Conservation (phyloP, 2,329 filamentous ascomycete genomes). For the Fusarium chlamydosporum region DNA sequence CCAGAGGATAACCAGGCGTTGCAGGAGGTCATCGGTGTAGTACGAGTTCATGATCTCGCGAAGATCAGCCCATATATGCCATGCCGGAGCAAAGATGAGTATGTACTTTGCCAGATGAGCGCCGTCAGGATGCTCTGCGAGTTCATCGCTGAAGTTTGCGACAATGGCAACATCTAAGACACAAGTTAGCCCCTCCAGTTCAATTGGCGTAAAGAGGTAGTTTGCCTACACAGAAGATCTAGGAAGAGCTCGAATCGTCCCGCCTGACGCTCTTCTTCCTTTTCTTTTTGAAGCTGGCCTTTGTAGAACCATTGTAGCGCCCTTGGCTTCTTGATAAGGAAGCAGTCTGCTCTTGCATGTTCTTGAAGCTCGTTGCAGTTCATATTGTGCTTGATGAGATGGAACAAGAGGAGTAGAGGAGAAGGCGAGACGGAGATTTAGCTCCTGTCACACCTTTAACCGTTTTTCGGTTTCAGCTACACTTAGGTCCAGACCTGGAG, state of each 20-base stretch:
- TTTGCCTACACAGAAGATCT: constrained; percentile 60
- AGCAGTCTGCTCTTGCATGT: constrained; percentile 51
- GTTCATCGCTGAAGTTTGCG: constrained; percentile 65
- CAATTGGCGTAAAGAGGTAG: background rate
- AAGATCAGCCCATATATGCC: constrained; percentile 66
- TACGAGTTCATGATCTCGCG: constrained; percentile 67
- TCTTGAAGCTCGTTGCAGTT: constrained; percentile 58
- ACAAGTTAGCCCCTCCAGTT: constrained; percentile 5
- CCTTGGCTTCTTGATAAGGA: constrained; percentile 56
- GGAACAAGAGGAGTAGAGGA: background rate
- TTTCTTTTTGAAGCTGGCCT: constrained; percentile 58
- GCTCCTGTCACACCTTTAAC: constrained; percentile 9
- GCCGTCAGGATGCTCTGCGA: constrained; percentile 62
- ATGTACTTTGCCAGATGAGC: constrained; percentile 63
- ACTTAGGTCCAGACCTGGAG: constrained; percentile 17
- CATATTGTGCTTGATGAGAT: constrained; percentile 46
- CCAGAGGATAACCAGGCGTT: constrained; percentile 64
- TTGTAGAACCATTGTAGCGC: constrained; percentile 64
- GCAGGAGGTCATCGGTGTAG: constrained; percentile 65
- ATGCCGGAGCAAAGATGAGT: constrained; percentile 63
- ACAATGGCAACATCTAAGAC: constrained; percentile 60
- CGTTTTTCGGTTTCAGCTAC: constrained; percentile 7
- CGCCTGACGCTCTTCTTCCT: constrained; percentile 61
- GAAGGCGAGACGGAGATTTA: constrained; percentile 10
- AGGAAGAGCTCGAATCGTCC: constrained; percentile 65